Conservation (phyloP, 208 protist genomes). For the Leishmania mexicana region DNA sequence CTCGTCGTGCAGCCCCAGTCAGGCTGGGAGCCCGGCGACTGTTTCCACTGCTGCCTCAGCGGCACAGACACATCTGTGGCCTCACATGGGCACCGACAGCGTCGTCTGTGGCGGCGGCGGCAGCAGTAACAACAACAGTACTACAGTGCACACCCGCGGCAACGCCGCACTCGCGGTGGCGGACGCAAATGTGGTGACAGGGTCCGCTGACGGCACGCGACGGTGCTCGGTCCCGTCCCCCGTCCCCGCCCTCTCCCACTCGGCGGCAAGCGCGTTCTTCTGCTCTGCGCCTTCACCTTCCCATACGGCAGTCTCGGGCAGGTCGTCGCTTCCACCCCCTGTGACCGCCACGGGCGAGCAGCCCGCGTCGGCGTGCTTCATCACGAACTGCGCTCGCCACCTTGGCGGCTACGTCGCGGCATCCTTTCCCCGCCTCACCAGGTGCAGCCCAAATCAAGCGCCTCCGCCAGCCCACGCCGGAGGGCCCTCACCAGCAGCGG, state of each 20-base stretch:
- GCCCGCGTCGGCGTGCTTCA: background rate
- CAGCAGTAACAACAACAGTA: slow-evolving; percentile 1
- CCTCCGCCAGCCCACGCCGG: slow-evolving; percentile 2
- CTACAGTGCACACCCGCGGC: background rate
- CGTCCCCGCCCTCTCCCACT: background rate
- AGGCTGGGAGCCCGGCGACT: slow-evolving; percentile 4
- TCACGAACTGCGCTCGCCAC: slow-evolving; percentile 16
- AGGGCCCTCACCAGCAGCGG: background rate
- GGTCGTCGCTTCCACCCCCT: background rate
- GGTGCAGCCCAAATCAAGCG: background rate
- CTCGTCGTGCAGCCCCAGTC: slow-evolving; percentile 5
- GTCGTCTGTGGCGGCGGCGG: background rate
- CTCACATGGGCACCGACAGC: background rate
- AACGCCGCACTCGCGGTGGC: background rate
- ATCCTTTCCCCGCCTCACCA: background rate
- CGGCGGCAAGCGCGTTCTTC: background rate
- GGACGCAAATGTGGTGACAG: background rate
- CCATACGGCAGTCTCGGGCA: background rate
- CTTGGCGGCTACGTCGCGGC: slow-evolving; percentile 14
- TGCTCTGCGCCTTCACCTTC: background rate
- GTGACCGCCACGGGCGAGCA: slow-evolving; percentile 1
- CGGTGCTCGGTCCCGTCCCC: background rate
- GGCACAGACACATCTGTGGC: slow-evolving; percentile 4
- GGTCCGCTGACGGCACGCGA: background rate
- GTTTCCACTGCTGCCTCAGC: background rate